These are phyloP conservation scores for Achaetomiella virescens DNA, from an alignment of 495 filamentous ascomycete species.

Conservation along the genomic window DNA sequence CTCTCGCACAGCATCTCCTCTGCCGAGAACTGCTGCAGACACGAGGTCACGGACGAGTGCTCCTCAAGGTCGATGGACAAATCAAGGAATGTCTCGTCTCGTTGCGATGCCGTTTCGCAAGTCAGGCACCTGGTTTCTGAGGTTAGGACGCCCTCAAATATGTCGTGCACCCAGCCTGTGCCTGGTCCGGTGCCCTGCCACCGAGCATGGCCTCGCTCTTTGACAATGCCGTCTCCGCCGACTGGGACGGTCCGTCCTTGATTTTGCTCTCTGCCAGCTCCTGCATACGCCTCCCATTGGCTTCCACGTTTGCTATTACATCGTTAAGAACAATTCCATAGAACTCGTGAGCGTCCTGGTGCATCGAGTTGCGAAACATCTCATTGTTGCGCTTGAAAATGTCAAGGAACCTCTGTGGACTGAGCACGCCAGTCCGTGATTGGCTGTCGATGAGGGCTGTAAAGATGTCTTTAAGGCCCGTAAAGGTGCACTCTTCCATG, in stretches of 20 bases:
- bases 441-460: constrained; percentile 78
- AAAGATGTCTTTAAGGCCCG: constrained; percentile 92
- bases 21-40: constrained; percentile 88
- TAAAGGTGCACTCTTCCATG: constrained; percentile 93
- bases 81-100: constrained; percentile 93
- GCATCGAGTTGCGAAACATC: constrained; percentile 94
- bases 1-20: constrained; percentile 98
- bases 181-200: constrained; percentile 39
- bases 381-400: constrained; percentile 91
- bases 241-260: constrained; percentile 31
- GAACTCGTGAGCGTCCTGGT: constrained; percentile 98
- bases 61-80: constrained; percentile 93
- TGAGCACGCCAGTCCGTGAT: constrained; percentile 83
- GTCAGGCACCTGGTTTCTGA: constrained; percentile 96
- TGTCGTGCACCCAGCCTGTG: constrained; percentile 91
- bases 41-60: constrained; percentile 94
- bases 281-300: constrained; percentile 56
- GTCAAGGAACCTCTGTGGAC: constrained; percentile 87
- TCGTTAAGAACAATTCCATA: constrained; percentile 92
- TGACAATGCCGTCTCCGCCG: constrained; percentile 40
- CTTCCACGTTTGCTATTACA: constrained; percentile 89
- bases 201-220: constrained; percentile 31
- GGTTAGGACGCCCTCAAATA: constrained; percentile 90
- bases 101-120: constrained; percentile 89
- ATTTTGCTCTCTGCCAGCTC: constrained; percentile 40